Conservation (phyloP, 208 protist species). For the Acanthamoeba royreba region DNA sequence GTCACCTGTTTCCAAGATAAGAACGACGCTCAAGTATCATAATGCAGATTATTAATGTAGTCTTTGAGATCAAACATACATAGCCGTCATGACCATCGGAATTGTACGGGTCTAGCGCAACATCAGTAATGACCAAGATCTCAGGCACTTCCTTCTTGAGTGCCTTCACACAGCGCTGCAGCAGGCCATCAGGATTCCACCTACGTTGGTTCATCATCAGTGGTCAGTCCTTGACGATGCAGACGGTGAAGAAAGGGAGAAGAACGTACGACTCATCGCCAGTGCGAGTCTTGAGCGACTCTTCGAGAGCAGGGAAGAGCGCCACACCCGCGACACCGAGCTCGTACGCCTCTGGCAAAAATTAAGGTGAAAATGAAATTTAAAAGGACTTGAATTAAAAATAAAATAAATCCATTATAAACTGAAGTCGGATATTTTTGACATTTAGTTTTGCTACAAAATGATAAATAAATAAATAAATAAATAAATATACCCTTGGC, state of each 20-base stretch:
- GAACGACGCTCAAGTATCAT: neutral
- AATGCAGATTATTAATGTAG: neutral
- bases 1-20: too few species aligned
- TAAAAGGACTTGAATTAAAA: too few species aligned
- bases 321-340: constrained; percentile 30
- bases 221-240: constrained; percentile 66
- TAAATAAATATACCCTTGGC: constrained; percentile 4
- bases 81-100: constrained; percentile 65
- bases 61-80: neutral
- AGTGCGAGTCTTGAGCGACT: neutral
- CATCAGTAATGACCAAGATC: constrained; percentile 60
- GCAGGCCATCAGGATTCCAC: constrained; percentile 54
- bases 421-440: neutral
- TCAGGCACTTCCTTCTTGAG: constrained; percentile 60
- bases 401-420: too few species aligned
- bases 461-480: neutral
- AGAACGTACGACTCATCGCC: constrained; percentile 46
- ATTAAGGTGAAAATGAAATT: too few species aligned
- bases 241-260: neutral
- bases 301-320: constrained; percentile 29
- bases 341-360: constrained; percentile 52
- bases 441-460: neutral
- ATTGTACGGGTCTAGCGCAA: constrained; percentile 67
- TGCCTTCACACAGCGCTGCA: constrained; percentile 44
- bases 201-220: constrained; percentile 67